Evolutionary conservation across 352 stramenopile genomes (phyloP), one percentile per base, ranked within the genome.

Genomic region (Globisporangium sylvaticum): DNA sequence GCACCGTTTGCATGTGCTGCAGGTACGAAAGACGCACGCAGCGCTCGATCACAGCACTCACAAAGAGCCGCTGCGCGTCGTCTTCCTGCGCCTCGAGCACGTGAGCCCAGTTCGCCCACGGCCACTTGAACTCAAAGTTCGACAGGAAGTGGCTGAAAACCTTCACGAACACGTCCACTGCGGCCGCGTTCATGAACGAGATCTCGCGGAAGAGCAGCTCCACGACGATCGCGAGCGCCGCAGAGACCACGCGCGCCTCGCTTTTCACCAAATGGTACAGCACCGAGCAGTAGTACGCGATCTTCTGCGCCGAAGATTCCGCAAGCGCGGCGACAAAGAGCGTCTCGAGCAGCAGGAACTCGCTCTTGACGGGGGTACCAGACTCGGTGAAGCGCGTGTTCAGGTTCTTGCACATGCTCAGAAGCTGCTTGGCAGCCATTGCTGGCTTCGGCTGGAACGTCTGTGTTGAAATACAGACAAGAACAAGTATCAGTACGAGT

Each of bases 71-170:
- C 72, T 96, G 88, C 22, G 83, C 72, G 57, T 94, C 86, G 59
- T 96, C 88, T 31, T 93, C 86, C 20, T 78, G 75, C 0, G 86
- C 87, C 61, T 93, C 86, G 25, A 94, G 68, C 18, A 96, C 84
- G 55, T 94, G 82, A 1, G 80, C 71, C 88, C 88, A 96, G 27
- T 83, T 83, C 0, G 79, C 70, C 86, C 86, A 96, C 5, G 79
- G 76, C 88, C 88, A 96, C 68, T 96, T 96, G 68, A 82, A 96
- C 65, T 96, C 88, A 54, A 94, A 96, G 53, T 96, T 96, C 2
- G 86, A 92, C 39, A 96, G 48, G 61, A 96, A 96, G 64, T 93
- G 86, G 62, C 84, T 92, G 63, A 96, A 91, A 27, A 94, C 64
- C 55, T 86, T 74, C 42, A 92, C 86, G n/a, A 96, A 92, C 3